These are phyloP conservation scores for Microstroma glucosiphilum DNA, from an alignment of 1,284 basidiomycete genomes.

Conservation along the genomic window DNA sequence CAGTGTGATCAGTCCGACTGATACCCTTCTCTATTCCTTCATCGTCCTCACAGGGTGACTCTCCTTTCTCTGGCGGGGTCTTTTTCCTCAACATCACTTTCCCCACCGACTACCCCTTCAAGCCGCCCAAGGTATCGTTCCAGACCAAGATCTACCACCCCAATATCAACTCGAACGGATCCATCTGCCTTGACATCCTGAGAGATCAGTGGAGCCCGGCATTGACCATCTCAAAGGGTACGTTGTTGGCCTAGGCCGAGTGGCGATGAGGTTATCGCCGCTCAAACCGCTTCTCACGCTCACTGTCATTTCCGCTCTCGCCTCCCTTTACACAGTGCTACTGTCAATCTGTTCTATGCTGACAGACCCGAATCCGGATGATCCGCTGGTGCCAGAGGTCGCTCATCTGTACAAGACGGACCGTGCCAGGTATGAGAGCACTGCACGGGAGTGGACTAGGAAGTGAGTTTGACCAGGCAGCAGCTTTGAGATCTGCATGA, in stretches of 20 bases:
- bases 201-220: slow-evolving; percentile 76
- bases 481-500: background rate
- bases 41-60: slow-evolving; percentile 64
- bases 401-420: slow-evolving; percentile 48
- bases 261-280: background rate
- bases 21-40: background rate
- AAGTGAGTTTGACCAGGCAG: slow-evolving; percentile 31
- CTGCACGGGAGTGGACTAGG: slow-evolving; percentile 49
- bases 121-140: slow-evolving; percentile 96
- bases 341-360: slow-evolving; percentile 50
- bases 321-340: slow-evolving; percentile 22
- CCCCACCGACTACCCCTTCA: slow-evolving; percentile 53
- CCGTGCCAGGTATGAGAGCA: slow-evolving; percentile 48
- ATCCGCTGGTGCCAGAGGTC: slow-evolving; percentile 50
- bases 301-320: background rate
- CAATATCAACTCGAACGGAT: slow-evolving; percentile 96
- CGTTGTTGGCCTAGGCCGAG: slow-evolving; percentile 54
- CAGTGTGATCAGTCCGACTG: background rate
- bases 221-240: slow-evolving; percentile 88
- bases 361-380: slow-evolving; percentile 51
- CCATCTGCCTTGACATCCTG: slow-evolving; percentile 95
- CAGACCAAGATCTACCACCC: slow-evolving; percentile 89
- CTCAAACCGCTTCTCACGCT: background rate
- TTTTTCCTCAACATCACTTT: slow-evolving; percentile 88
- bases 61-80: slow-evolving; percentile 89